phyloP scores from a whole-genome alignment of 1,284 basidiomycete genomes.

The Papiliotrema fonsecae region DNA sequence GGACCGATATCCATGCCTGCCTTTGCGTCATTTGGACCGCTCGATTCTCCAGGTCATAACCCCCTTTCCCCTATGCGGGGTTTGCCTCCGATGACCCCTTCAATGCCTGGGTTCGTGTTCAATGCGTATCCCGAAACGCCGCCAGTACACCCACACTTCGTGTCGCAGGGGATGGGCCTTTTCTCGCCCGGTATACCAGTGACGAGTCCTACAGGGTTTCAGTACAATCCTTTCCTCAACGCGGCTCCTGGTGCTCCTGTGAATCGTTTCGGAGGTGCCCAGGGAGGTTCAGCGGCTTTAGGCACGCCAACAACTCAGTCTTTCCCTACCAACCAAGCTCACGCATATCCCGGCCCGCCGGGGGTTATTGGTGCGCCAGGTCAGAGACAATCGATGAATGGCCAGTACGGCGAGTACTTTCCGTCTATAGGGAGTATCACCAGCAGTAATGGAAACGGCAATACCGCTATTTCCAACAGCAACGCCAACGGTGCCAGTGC shows the following conservation, averaged over 20 bases:
- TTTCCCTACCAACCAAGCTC: slow-evolving; percentile 30
- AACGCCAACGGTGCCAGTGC: neutral
- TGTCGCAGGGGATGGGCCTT: slow-evolving; percentile 41
- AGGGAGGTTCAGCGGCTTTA: slow-evolving; percentile 32
- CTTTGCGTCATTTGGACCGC: slow-evolving; percentile 29
- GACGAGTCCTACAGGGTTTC: slow-evolving; percentile 34
- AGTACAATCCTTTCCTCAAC: slow-evolving; percentile 46
- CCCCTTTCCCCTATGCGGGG: slow-evolving; percentile 40
- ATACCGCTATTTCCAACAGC: neutral
- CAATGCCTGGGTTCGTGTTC: slow-evolving; percentile 50
- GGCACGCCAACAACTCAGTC: slow-evolving; percentile 42
- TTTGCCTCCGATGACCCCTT: slow-evolving; percentile 49
- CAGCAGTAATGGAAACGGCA: neutral
- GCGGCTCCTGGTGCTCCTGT: slow-evolving; percentile 48
- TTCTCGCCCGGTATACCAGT: slow-evolving; percentile 46
- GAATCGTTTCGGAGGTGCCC: slow-evolving; percentile 13
- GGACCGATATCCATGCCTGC: slow-evolving; percentile 43
- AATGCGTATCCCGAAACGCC: slow-evolving; percentile 47
- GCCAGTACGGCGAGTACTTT: slow-evolving; percentile 31
- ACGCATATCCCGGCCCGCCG: slow-evolving; percentile 18
- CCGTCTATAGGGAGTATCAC: slow-evolving; percentile 8
- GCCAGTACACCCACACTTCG: slow-evolving; percentile 39
- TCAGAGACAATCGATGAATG: neutral
- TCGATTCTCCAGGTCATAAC: slow-evolving; percentile 23
- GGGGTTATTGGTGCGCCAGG: slow-evolving; percentile 9